A percentile compares a stretch with the other conserved stretches of the same genome.
Evolutionary conservation across 768 basidiomycete genomes (phyloP).

Genomic region (Scleroderma bovista): DNA sequence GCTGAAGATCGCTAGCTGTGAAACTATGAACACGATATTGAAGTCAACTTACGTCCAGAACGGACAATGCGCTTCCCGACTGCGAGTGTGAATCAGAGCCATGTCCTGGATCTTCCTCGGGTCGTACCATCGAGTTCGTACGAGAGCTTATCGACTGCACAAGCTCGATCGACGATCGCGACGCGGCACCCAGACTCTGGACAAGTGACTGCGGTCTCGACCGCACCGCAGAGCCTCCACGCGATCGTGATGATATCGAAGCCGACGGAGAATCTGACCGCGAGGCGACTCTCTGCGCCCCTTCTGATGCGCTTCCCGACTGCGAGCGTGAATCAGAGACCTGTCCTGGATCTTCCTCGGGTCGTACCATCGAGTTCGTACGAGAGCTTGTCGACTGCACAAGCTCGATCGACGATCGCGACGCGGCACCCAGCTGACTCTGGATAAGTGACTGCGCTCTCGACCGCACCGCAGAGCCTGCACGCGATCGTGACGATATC

Average conservation of each 20-base stretch:
- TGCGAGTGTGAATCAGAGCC: conserved; percentile 30
- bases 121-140: conserved; percentile 59
- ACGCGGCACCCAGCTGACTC: conserved; percentile 54
- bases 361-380: conserved; percentile 59
- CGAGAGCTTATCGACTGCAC: conserved; percentile 47
- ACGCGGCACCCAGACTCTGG: conserved; percentile 57
- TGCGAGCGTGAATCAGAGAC: conserved; percentile 30
- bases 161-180: conserved; percentile 54
- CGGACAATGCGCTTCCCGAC: conserved; percentile 43
- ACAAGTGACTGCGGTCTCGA: conserved; percentile 63
- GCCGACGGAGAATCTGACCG: conserved; percentile 18
- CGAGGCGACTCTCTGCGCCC: conserved; percentile 36
- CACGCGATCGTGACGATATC: conserved; percentile 32
- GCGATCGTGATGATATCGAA: conserved; percentile 31
- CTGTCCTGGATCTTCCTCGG: too few relatives aligned
- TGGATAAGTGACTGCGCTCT: conserved; percentile 66
- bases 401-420: conserved; percentile 54
- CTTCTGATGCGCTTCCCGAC: conserved; percentile 47
- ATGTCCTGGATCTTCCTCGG: too few relatives aligned
- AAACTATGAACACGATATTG: too few relatives aligned
- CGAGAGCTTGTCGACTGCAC: conserved; percentile 47
- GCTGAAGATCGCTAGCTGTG: too few relatives aligned
- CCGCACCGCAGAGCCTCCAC: conserved; percentile 52
- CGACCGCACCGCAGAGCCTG: conserved; percentile 52
- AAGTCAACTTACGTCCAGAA: conserved; percentile 21